Percentiles rank a stretch among this genome's conserved stretches.
phyloP scores from a whole-genome alignment of 129 eudicot genomes.

The Tagetes patula region DNA sequence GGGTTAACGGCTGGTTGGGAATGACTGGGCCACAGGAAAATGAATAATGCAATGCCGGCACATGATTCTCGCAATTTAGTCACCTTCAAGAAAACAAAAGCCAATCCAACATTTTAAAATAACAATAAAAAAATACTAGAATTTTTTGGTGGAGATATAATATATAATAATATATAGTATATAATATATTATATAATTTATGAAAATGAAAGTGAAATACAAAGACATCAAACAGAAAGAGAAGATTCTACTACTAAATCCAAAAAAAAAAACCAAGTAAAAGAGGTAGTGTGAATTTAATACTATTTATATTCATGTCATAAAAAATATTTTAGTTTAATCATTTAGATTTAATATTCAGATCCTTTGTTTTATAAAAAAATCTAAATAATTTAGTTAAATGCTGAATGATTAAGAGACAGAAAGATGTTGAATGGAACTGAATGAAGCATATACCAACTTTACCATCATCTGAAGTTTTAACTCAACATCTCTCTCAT shows the following conservation, averaged over 20 bases:
- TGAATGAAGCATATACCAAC: too few relatives aligned
- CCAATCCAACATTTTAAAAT: neutral
- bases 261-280: neutral
- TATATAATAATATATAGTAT: neutral
- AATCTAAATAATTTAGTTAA: too few relatives aligned
- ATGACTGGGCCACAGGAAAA: slow-evolving; percentile 33
- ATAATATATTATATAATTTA: too few relatives aligned
- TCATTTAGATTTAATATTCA: too few relatives aligned
- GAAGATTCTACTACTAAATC: slow-evolving; percentile 16
- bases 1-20: slow-evolving; percentile 36
- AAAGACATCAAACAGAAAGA: slow-evolving; percentile 21
- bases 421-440: too few relatives aligned
- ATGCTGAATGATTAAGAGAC: too few relatives aligned
- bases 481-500: too few relatives aligned
- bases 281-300: neutral
- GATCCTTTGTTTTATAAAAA: too few relatives aligned
- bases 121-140: neutral
- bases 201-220: slow-evolving; percentile 24
- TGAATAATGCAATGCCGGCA: slow-evolving; percentile 38
- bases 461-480: too few relatives aligned
- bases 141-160: slow-evolving; percentile 15
- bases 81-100: slow-evolving; percentile 32
- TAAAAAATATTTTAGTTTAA: too few relatives aligned
- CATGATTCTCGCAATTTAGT: slow-evolving; percentile 35
- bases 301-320: too few relatives aligned